These are phyloP conservation scores for Seiridium cupressi DNA, from an alignment of 2,329 filamentous ascomycete species.

Conservation along the genomic window DNA sequence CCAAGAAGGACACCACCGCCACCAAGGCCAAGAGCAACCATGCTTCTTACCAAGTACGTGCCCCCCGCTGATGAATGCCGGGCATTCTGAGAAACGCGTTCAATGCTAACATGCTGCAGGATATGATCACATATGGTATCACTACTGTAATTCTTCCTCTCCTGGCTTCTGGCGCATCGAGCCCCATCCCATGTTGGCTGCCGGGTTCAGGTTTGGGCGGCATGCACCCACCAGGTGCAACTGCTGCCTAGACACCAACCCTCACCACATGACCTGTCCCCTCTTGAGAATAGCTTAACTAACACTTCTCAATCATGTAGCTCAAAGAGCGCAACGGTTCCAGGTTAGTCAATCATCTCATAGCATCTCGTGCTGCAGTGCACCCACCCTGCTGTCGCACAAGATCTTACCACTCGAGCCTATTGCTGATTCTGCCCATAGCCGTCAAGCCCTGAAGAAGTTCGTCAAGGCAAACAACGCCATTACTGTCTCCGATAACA, in stretches of 20 bases:
- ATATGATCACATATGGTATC: slow-evolving; percentile 64
- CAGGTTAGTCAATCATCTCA: slow-evolving; percentile 32
- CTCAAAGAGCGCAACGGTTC: slow-evolving; percentile 64
- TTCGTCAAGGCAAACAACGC: slow-evolving; percentile 40
- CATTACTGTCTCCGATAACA: slow-evolving; percentile 40
- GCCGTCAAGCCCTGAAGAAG: slow-evolving; percentile 62
- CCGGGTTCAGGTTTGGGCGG: not conserved
- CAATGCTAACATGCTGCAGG: slow-evolving; percentile 42
- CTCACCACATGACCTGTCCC: not conserved
- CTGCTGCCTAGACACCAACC: not conserved
- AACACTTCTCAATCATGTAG: slow-evolving; percentile 39
- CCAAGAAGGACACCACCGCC: slow-evolving; percentile 6
- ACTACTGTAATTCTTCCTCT: slow-evolving; percentile 50
- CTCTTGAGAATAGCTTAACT: slow-evolving; percentile 28
- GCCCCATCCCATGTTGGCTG: slow-evolving; percentile 15
- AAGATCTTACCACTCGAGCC: slow-evolving; percentile 12
- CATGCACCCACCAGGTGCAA: not conserved
- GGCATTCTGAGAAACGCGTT: slow-evolving; percentile 15
- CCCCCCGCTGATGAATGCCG: slow-evolving; percentile 7
- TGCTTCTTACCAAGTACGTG: slow-evolving; percentile 58
- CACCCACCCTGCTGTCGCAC: slow-evolving; percentile 14
- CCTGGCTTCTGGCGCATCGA: slow-evolving; percentile 36
- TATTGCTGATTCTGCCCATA: slow-evolving; percentile 17
- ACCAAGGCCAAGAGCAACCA: slow-evolving; percentile 51
- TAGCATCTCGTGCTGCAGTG: not conserved